Evolutionary conservation across 805 yeast species (phyloP), one percentile per base, ranked within the genome.

Genomic region (Zygoascus bituminiphila): DNA sequence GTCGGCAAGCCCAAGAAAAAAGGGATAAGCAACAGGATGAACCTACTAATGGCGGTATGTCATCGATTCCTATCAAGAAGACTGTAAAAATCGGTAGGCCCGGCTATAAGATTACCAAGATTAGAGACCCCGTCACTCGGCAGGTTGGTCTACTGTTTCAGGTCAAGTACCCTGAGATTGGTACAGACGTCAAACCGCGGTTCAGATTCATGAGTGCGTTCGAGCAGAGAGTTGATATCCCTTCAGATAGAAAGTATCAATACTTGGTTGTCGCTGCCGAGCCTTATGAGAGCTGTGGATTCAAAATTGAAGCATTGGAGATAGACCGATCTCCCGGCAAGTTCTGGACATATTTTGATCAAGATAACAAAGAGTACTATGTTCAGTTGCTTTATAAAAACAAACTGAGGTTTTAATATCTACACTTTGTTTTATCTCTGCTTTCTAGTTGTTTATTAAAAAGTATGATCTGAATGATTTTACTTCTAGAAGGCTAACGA

Each of bases 241-340:
- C 72, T 22, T 58, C 58, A 0, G 67, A 70, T 45, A 65, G 69
- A 36, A 67, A 70, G 8, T 79, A 62, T 64, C 94, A 84, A 64
- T 89, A 81, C 61, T 57, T 93, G 54, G 80, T 89, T 9, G 66
- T 89, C 0, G 81, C 88, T n/a, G 93, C 83, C 2, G 96, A 88
- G 62, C 97, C 97, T 1, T 93, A 87, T 63, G 91, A 88, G 52
- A 87, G 82, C 50, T 71, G 88, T 8, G 84, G 83, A 1, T 69
- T 91, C 49, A 81, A 86, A 50, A 71, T 93, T 10, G 95, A 95
- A 1, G 71, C 78, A 14, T 69, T 60, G 19, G 77, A 79, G 21
- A 69, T 79, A 12, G 79, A 75, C 51, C 53, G 56, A 37, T 45
- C 57, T 21, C 59, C 57, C 2, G 59, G 59, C 10, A 56, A 58